Conservation (phyloP, 2,329 filamentous ascomycete species). For the Tolypocladium capitatum region DNA sequence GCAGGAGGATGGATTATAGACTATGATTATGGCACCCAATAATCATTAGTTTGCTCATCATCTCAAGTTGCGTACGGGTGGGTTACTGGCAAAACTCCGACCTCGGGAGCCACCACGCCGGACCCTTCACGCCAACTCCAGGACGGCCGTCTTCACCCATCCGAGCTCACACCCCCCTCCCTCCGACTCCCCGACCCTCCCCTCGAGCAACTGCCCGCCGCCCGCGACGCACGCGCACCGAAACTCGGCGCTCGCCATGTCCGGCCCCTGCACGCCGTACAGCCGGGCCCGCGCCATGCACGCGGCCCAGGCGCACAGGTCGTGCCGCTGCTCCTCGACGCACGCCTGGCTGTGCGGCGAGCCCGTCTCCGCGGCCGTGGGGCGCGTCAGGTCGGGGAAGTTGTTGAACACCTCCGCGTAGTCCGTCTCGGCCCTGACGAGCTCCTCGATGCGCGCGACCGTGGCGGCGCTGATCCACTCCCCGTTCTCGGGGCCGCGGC, state of each 20-base stretch:
- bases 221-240: neutral
- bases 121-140: no score
- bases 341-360: neutral
- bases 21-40: conserved; percentile 4
- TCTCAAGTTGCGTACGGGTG: no score
- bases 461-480: neutral
- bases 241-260: neutral
- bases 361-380: neutral
- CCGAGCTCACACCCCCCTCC: neutral
- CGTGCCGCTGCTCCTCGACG: neutral
- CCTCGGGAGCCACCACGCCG: no score
- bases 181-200: neutral
- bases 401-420: neutral
- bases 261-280: neutral
- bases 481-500: neutral
- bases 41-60: neutral
- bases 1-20: conserved; percentile 7
- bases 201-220: neutral
- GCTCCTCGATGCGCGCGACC: neutral
- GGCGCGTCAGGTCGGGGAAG: neutral
- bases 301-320: neutral
- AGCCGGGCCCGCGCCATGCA: neutral
- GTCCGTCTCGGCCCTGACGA: neutral
- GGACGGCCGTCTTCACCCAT: neutral
- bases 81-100: no score